Conservation (phyloP, 2,329 filamentous ascomycete species). For the Cladophialophora exuberans region DNA sequence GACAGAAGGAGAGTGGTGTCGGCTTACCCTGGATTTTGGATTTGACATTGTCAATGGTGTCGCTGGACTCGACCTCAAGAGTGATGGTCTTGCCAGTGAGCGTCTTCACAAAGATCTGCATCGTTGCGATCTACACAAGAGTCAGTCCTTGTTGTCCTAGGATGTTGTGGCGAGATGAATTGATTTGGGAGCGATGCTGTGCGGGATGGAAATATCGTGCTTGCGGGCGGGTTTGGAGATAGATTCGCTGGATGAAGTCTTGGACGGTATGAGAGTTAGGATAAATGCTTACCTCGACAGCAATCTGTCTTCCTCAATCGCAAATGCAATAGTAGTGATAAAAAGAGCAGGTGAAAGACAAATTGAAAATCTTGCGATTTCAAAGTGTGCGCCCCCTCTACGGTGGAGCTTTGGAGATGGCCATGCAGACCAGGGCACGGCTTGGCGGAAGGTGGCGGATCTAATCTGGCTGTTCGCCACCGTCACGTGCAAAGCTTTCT, state of each 20-base stretch:
- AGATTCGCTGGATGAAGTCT: not conserved
- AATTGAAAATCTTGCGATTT: constrained; percentile 1
- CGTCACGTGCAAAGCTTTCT: too few species aligned
- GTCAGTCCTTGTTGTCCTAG: too few species aligned
- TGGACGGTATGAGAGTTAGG: not conserved
- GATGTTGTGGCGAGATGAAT: too few species aligned
- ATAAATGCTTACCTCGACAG: constrained; percentile 61
- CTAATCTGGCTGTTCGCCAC: too few species aligned
- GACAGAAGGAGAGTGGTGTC: not conserved
- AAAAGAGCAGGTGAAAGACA: constrained; percentile 3
- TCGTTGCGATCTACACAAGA: constrained; percentile 51
- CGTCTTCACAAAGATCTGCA: constrained; percentile 64
- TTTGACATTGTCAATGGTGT: constrained; percentile 99
- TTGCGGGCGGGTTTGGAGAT: too few species aligned
- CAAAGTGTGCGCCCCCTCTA: too few species aligned
- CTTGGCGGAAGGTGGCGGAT: too few species aligned
- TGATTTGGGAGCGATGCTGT: not conserved
- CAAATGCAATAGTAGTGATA: constrained; percentile 17
- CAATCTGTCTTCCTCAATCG: constrained; percentile 63
- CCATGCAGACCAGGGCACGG: too few species aligned
- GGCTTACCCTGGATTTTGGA: constrained; percentile 78
- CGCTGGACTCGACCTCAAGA: constrained; percentile 99
- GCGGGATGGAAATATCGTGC: not conserved
- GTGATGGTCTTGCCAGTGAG: constrained; percentile 99
- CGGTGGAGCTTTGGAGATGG: not conserved